Conservation (phyloP, 305 asterid species). For the Solanum hybrid region DNA sequence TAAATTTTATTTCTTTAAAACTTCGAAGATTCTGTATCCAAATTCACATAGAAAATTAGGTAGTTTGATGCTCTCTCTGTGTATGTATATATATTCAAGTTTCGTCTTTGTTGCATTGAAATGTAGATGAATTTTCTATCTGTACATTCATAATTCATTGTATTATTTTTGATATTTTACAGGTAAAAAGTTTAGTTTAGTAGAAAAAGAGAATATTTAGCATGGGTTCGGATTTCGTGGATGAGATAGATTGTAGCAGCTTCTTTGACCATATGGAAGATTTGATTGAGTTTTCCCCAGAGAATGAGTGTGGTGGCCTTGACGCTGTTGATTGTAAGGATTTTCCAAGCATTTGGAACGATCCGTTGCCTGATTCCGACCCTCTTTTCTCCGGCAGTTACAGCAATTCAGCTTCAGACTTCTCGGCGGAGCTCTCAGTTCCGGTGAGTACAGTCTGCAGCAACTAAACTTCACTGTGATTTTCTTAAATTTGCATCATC, state of each 20-base stretch:
- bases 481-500: neutral
- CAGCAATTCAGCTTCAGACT: slow-evolving; percentile 38
- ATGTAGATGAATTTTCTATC: neutral
- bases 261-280: slow-evolving; percentile 90
- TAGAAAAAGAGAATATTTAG: neutral
- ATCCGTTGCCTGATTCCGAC: slow-evolving; percentile 39
- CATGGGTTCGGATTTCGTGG: slow-evolving; percentile 52
- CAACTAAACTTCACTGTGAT: neutral
- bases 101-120: neutral
- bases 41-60: neutral
- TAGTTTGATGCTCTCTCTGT: neutral
- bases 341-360: slow-evolving; percentile 63
- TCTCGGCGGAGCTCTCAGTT: slow-evolving; percentile 73
- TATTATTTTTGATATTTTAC: slow-evolving; percentile 5
- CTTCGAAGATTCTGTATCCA: neutral
- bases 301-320: slow-evolving; percentile 42
- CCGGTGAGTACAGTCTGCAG: slow-evolving; percentile 53
- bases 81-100: neutral
- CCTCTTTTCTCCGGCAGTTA: slow-evolving; percentile 39
- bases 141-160: neutral
- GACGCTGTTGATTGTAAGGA: slow-evolving; percentile 41
- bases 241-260: slow-evolving; percentile 69
- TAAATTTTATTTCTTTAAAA: neutral
- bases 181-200: slow-evolving; percentile 7
- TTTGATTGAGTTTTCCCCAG: slow-evolving; percentile 74